These are phyloP conservation scores for Vararia minispora DNA, from an alignment of 768 basidiomycete species.

Conservation along the genomic window DNA sequence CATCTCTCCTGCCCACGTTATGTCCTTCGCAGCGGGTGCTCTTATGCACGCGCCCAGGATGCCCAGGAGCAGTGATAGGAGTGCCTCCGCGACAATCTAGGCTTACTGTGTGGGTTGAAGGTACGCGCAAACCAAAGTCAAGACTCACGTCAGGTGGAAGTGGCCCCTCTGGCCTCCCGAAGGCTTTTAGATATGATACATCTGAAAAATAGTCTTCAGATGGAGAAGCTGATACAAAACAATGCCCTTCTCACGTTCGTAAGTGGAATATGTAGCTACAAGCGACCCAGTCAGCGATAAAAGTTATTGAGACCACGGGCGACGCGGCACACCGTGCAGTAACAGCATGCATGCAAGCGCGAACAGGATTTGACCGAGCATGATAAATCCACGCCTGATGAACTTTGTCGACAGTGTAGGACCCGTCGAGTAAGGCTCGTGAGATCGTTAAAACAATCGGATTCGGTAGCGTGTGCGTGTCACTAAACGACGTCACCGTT, in stretches of 20 bases:
- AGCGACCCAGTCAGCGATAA: background rate
- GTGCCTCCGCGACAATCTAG: conserved; percentile 59
- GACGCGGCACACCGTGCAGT: conserved; percentile 9
- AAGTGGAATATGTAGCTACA: conserved; percentile 69
- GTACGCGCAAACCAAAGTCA: background rate
- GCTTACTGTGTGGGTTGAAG: background rate
- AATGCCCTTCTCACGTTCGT: conserved; percentile 46
- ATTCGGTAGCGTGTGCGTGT: no score
- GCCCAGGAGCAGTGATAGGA: conserved; percentile 54
- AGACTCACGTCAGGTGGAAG: conserved; percentile 51
- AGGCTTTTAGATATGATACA: conserved; percentile 63
- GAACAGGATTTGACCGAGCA: conserved; percentile 7
- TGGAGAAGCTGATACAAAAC: background rate
- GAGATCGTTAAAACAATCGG: no score
- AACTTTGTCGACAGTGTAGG: background rate
- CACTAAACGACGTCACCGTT: no score
- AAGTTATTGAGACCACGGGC: no score
- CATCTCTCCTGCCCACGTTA: conserved; percentile 89
- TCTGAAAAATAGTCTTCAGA: conserved; percentile 30
- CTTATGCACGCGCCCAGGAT: conserved; percentile 64
- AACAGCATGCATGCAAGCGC: conserved; percentile 6
- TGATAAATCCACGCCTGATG: no score
- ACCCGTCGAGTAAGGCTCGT: no score
- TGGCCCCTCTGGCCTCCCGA: conserved; percentile 56
- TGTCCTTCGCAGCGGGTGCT: conserved; percentile 61